Conservation (phyloP, 331 rosid species). For the Malus hybrid region DNA sequence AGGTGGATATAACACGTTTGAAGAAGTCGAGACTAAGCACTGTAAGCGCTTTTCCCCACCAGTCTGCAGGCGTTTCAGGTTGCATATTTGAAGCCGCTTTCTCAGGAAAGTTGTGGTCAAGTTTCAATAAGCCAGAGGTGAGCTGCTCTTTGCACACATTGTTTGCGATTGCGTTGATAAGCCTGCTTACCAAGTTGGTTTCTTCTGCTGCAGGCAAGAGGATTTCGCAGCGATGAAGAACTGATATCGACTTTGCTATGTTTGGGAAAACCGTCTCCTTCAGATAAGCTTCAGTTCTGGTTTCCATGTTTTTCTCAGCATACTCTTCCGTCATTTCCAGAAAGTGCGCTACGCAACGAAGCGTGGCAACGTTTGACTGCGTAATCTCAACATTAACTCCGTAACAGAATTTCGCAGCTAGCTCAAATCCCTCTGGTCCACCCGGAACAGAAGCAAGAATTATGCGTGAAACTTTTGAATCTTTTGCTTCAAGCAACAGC, state of each 20-base stretch:
- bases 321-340: conserved; percentile 93
- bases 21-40: conserved; percentile 78
- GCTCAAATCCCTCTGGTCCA: conserved; percentile 83
- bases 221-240: conserved; percentile 75
- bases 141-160: conserved; percentile 94
- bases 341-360: conserved; percentile 62
- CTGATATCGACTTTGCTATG: conserved; percentile 57
- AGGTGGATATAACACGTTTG: conserved; percentile 59
- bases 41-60: conserved; percentile 88
- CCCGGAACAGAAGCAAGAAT: conserved; percentile 66
- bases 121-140: conserved; percentile 73
- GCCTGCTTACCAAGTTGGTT: conserved; percentile 57
- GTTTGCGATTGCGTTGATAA: conserved; percentile 71
- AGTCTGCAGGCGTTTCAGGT: conserved; percentile 71
- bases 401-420: conserved; percentile 87
- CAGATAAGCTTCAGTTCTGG: conserved; percentile 57
- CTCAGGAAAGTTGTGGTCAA: conserved; percentile 69
- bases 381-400: conserved; percentile 70
- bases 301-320: conserved; percentile 66
- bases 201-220: conserved; percentile 76
- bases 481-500: conserved; percentile 69
- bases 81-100: conserved; percentile 43
- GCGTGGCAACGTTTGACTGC: conserved; percentile 64
- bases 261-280: conserved; percentile 65
- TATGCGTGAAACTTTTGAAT: conserved; percentile 52